These are phyloP conservation scores for Penicillium sp. DNA, from an alignment of 2,329 filamentous ascomycete genomes.

Conservation along the genomic window DNA sequence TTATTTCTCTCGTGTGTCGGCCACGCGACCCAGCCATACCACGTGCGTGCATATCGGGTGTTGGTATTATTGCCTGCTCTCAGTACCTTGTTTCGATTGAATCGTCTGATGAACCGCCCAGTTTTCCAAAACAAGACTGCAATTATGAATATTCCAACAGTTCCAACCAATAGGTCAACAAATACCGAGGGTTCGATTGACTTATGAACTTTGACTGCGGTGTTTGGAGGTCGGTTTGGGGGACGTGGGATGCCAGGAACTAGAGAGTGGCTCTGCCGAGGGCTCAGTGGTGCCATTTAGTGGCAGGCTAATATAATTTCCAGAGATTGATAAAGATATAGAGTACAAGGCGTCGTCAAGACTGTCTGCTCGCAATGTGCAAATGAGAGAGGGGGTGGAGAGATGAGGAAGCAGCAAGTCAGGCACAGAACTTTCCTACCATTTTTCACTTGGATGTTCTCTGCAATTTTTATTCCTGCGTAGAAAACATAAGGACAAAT, in stretches of 20 bases:
- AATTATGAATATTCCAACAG: conserved; percentile 38
- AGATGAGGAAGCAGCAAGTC: neutral
- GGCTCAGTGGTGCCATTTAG: conserved; percentile 32
- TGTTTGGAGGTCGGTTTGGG: conserved; percentile 24
- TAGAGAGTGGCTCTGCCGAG: conserved; percentile 25
- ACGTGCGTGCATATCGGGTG: conserved; percentile 40
- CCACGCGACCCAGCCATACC: conserved; percentile 43
- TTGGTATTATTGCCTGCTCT: conserved; percentile 29
- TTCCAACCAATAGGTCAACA: conserved; percentile 35
- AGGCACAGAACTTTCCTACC: neutral
- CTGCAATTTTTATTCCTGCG: too few species aligned
- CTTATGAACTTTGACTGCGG: conserved; percentile 22
- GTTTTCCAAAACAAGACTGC: conserved; percentile 41
- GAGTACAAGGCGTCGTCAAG: neutral
- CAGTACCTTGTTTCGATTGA: conserved; percentile 36
- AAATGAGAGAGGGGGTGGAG: neutral
- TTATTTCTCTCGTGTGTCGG: conserved; percentile 34
- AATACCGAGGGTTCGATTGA: conserved; percentile 33
- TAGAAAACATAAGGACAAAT: neutral
- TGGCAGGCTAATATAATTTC: conserved; percentile 1
- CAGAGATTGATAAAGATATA: conserved; percentile 2
- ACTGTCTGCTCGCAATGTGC: neutral
- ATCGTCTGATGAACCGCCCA: conserved; percentile 36
- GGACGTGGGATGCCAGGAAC: conserved; percentile 25
- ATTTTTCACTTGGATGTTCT: too few species aligned